phyloP scores from a whole-genome alignment of 805 yeast species.

The Kodamaea hsintzibuensis region DNA sequence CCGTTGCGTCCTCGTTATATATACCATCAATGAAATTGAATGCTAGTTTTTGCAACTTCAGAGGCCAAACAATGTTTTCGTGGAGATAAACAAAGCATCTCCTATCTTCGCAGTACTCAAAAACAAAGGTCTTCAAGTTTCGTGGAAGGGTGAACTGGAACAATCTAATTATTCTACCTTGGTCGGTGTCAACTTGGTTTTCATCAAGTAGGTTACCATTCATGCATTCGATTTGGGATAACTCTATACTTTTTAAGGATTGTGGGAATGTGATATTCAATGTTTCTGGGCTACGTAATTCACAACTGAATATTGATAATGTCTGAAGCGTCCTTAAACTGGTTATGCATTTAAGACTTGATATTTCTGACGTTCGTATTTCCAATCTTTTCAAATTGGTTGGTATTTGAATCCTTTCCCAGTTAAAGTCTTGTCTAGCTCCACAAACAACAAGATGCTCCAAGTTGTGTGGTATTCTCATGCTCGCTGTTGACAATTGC shows the following conservation, averaged over 20 bases:
- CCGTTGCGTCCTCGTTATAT: neutral
- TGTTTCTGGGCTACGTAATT: neutral
- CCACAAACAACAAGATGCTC: neutral
- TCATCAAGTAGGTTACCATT: neutral
- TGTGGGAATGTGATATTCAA: neutral
- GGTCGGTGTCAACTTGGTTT: neutral
- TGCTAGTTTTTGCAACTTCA: neutral
- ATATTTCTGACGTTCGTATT: neutral
- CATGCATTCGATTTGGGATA: neutral
- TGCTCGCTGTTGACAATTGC: neutral
- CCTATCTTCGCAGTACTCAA: conserved; percentile 1
- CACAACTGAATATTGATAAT: neutral
- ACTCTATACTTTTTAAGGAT: neutral
- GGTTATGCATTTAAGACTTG: neutral
- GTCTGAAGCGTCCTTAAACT: neutral
- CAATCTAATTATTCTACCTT: neutral
- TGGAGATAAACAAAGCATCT: neutral
- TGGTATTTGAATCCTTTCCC: neutral
- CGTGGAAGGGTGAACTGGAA: neutral
- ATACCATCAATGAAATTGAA: neutral
- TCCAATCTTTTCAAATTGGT: neutral
- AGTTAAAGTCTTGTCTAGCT: neutral
- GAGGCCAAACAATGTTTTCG: neutral
- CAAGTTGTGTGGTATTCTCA: neutral
- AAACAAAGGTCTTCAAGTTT: neutral